A percentile compares a stretch with the other conserved stretches of the same genome.
These are phyloP conservation scores for Ceratocystis diversiconidia DNA, from an alignment of 2,329 filamentous ascomycete genomes.

Conservation along the genomic window DNA sequence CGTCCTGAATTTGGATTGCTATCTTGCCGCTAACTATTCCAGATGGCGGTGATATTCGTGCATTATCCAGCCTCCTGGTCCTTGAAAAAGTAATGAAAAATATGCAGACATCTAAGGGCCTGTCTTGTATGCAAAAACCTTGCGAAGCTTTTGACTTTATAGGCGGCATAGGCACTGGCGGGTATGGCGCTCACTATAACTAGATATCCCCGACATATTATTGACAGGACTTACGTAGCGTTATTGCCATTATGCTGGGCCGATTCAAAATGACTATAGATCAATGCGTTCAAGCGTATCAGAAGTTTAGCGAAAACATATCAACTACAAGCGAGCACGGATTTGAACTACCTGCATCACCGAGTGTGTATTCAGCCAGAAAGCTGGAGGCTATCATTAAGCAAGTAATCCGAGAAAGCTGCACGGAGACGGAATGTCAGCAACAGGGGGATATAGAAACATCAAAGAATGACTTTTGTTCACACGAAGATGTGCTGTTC, in stretches of 20 bases:
- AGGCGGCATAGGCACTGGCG: conserved; percentile 24
- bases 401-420: background rate
- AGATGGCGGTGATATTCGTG: conserved; percentile 22
- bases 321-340: background rate
- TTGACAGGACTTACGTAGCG: background rate
- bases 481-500: background rate
- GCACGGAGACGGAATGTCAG: background rate
- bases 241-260: background rate
- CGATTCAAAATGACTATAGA: background rate
- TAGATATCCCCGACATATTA: background rate
- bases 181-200: conserved; percentile 17
- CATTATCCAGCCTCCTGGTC: conserved; percentile 22
- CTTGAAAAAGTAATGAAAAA: conserved; percentile 22
- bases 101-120: conserved; percentile 17
- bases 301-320: background rate
- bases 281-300: background rate
- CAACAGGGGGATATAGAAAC: background rate
- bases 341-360: background rate
- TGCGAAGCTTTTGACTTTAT: conserved; percentile 24
- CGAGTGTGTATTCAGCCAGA: background rate
- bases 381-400: background rate
- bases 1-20: background rate
- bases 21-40: background rate
- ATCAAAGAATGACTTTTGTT: background rate
- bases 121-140: conserved; percentile 20